Base-by-base conservation (phyloP, 2,329 filamentous ascomycete genomes). In the Lachnellula occidentalis region DNA sequence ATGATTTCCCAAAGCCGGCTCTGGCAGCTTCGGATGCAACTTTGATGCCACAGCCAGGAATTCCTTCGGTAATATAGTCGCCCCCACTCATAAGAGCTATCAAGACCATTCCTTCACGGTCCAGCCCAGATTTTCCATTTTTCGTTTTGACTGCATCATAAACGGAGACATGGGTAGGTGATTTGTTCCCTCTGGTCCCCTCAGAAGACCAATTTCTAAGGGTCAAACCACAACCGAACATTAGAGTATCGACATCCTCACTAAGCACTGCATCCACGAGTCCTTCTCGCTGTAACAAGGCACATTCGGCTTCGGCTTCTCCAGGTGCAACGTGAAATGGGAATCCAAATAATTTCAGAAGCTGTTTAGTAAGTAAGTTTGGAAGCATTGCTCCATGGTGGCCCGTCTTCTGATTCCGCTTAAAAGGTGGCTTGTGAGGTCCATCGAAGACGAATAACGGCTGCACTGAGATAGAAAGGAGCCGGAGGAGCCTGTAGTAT, bases 251-350 rank as follows among this genome's bases (percentile, higher is more conserved):
- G 43, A 96, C 91, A 75, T 99, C 94, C 69, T 99, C 92, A 69
- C 90, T 96, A 64, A 99, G 77, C 1, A 97, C 94, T 0, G 90
- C 92, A 70, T 99, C 94, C 1, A 96, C 92, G 8, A 96, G 76
- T 0, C 90, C 91, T 45, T 86, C 80, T 56, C 80, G 78, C 67
- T 99, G 92, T 3, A 99, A 72, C 15, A 94, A 73, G 0, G 94
- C 94, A 62, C 94, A 99, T 72, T 99, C 94, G 1, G 94, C 94
- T 69, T 99, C 94, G 3, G 92, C 94, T 69, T 99, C 94, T 9
- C 94, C 94, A 0, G 92, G 94, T 5, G 94, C 94, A 65, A 90
- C 83, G 69, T 97, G 91, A 48, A 82, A 81, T 1, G 85, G 81
- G 66, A 95, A 95, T 1, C 88, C 91, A 70, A 97, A 96, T 1